phyloP scores from a whole-genome alignment of 192 early-diverging fungal species.

The Entomortierella chlamydospora region DNA sequence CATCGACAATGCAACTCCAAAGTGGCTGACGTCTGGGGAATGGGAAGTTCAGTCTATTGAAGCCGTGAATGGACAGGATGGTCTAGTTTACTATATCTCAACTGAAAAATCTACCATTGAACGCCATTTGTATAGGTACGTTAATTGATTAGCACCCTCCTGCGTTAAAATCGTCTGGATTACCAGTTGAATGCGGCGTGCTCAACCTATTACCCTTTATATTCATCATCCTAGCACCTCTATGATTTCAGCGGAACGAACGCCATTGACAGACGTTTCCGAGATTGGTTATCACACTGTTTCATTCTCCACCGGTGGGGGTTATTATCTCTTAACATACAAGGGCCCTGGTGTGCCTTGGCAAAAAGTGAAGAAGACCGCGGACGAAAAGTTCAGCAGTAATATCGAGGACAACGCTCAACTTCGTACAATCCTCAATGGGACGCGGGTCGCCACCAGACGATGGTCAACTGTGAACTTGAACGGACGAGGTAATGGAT shows the following conservation, averaged over 20 bases:
- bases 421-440: slow-evolving; percentile 58
- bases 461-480: slow-evolving; percentile 57
- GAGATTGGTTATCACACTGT: slow-evolving; percentile 74
- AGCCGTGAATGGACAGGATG: slow-evolving; percentile 46
- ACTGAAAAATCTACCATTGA: slow-evolving; percentile 39
- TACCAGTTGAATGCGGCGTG: no score
- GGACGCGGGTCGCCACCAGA: slow-evolving; percentile 70
- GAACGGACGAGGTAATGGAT: slow-evolving; percentile 40
- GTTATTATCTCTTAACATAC: slow-evolving; percentile 84
- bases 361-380: slow-evolving; percentile 71
- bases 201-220: slow-evolving; percentile 1
- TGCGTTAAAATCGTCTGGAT: no score
- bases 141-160: no score
- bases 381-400: slow-evolving; percentile 62
- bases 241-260: slow-evolving; percentile 30
- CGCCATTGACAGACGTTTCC: slow-evolving; percentile 55
- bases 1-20: slow-evolving; percentile 57
- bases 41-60: slow-evolving; percentile 76
- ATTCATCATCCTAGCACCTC: slow-evolving; percentile 40
- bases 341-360: slow-evolving; percentile 87
- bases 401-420: slow-evolving; percentile 69
- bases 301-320: slow-evolving; percentile 76
- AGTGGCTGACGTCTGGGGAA: slow-evolving; percentile 71
- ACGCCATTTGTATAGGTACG: slow-evolving; percentile 46
- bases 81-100: slow-evolving; percentile 45